Evolutionary conservation across 163 green algal species (phyloP).

Genomic region (Coccomyxa subellipsoidea): DNA sequence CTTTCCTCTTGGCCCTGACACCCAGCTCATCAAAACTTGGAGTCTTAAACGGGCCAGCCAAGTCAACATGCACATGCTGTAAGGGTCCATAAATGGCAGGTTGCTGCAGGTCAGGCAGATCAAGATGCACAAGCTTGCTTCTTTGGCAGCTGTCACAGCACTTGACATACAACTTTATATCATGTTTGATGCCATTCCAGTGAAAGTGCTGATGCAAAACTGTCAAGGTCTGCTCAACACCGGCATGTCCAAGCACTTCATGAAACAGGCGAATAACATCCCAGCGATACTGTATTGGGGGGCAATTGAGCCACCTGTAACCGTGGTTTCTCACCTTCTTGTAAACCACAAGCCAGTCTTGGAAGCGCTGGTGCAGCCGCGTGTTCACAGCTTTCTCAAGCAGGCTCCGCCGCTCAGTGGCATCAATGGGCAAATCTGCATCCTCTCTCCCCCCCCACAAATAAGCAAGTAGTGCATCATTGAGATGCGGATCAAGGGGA

Average conservation of each 20-base stretch:
- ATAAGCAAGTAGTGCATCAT: too few species aligned
- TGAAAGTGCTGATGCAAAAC: neutral
- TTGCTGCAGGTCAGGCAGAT: neutral
- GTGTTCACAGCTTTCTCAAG: too few species aligned
- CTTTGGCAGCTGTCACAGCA: neutral
- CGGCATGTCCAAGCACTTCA: neutral
- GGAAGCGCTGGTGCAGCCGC: too few species aligned
- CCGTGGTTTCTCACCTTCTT: too few species aligned
- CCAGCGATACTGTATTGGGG: too few species aligned
- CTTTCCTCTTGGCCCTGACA: neutral
- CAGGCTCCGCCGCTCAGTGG: too few species aligned
- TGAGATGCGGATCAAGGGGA: too few species aligned
- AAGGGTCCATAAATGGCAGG: neutral
- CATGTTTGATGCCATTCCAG: neutral
- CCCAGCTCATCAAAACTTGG: neutral
- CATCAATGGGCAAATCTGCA: too few species aligned
- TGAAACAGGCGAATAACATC: too few species aligned
- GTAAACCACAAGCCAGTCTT: too few species aligned
- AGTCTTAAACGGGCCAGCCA: neutral
- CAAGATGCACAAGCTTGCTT: neutral
- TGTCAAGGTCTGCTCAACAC: neutral
- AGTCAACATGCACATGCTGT: neutral
- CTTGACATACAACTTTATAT: neutral
- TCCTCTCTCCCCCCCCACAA: too few species aligned
- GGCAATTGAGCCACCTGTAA: too few species aligned